Evolutionary conservation across 768 basidiomycete species (phyloP).

Genomic region (Mycena kentingensis): DNA sequence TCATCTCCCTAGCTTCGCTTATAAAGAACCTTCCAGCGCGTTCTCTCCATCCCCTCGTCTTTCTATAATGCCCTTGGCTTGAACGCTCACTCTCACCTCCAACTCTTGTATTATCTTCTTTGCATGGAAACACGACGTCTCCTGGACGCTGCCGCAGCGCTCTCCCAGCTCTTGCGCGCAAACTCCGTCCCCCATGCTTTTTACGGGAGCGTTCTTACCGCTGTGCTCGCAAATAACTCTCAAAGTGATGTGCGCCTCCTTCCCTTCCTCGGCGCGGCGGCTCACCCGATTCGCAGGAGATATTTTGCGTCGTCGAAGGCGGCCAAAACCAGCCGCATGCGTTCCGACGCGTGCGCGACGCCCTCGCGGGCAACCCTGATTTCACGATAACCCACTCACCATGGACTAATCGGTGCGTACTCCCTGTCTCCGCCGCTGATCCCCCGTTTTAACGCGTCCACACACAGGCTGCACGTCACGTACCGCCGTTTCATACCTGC

Average conservation of each 20-base stretch:
- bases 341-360: constrained; percentile 80
- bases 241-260: constrained; percentile 61
- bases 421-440: background rate
- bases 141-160: constrained; percentile 73
- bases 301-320: constrained; percentile 81
- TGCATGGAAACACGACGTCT: constrained; percentile 76
- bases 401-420: constrained; percentile 79
- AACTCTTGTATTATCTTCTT: too few relatives aligned
- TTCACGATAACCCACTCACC: constrained; percentile 72
- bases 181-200: constrained; percentile 76
- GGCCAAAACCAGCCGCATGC: constrained; percentile 64
- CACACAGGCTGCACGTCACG: constrained; percentile 65
- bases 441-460: constrained; percentile 14
- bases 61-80: constrained; percentile 58
- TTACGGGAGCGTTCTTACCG: constrained; percentile 72
- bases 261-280: constrained; percentile 10
- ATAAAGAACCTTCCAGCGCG: constrained; percentile 33
- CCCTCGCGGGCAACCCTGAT: constrained; percentile 62
- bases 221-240: constrained; percentile 64
- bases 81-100: constrained; percentile 55
- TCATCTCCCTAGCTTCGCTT: constrained; percentile 16
- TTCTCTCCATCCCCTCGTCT: constrained; percentile 35
- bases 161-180: constrained; percentile 63
- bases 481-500: constrained; percentile 78
- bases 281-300: constrained; percentile 55